phyloP scores from a whole-genome alignment of 495 filamentous ascomycete genomes.

The Halenospora varia region DNA sequence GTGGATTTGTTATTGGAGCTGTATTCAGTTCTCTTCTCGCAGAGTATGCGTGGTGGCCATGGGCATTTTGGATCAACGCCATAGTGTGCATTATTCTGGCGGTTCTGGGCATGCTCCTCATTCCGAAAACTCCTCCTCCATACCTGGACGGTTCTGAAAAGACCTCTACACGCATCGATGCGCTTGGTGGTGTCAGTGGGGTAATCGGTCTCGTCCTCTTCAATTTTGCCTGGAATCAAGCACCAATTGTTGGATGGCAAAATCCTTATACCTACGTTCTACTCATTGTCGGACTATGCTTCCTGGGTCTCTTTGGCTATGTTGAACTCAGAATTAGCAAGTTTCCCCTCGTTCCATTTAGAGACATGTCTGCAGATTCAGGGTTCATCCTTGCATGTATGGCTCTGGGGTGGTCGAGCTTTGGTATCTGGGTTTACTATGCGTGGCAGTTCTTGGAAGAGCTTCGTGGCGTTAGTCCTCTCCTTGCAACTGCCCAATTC shows the following conservation, averaged over 20 bases:
- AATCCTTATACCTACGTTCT: constrained; percentile 50
- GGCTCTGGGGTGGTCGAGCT: constrained; percentile 55
- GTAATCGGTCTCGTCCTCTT: constrained; percentile 53
- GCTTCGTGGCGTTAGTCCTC: constrained; percentile 39
- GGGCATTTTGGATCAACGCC: constrained; percentile 57
- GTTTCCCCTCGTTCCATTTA: constrained; percentile 51
- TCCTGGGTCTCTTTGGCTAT: constrained; percentile 45
- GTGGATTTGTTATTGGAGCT: constrained; percentile 45
- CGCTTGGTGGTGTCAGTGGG: constrained; percentile 44
- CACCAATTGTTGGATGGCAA: constrained; percentile 55
- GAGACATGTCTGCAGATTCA: constrained; percentile 43
- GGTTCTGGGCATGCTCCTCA: constrained; percentile 36
- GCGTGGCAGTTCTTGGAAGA: constrained; percentile 48
- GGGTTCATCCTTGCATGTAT: constrained; percentile 52
- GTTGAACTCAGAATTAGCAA: constrained; percentile 37
- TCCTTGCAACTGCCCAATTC: constrained; percentile 45
- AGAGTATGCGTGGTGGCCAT: constrained; percentile 57
- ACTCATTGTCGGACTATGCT: constrained; percentile 51
- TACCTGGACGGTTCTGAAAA: constrained; percentile 9
- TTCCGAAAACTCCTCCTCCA: constrained; percentile 41
- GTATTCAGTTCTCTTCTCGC: constrained; percentile 49
- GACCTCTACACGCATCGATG: constrained; percentile 40
- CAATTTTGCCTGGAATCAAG: constrained; percentile 62
- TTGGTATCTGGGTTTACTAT: constrained; percentile 60
- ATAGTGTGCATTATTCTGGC: constrained; percentile 40